These are phyloP conservation scores for Adansonia grandidieri DNA, from an alignment of 441 rosid species.

Conservation along the genomic window DNA sequence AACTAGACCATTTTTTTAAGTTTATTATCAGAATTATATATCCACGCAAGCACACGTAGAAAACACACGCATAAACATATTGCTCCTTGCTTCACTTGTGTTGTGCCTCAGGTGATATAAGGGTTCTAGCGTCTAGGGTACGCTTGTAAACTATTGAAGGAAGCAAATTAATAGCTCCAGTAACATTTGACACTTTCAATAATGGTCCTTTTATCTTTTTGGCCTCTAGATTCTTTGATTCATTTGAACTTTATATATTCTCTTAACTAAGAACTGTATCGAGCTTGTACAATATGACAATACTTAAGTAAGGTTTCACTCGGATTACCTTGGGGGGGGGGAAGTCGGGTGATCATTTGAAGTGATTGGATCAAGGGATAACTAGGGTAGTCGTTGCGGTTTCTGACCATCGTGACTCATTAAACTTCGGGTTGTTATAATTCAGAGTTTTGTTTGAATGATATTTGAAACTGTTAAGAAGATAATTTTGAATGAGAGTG, in stretches of 20 bases:
- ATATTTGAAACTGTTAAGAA: not conserved
- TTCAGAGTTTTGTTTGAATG: not conserved
- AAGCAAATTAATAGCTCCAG: conserved; percentile 6
- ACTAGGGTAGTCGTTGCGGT: not conserved
- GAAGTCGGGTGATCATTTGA: not conserved
- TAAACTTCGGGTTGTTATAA: not conserved
- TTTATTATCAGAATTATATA: too few relatives aligned
- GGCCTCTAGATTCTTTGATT: not conserved
- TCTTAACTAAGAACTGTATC: conserved; percentile 7
- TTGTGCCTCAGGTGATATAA: too few relatives aligned
- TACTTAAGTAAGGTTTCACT: not conserved
- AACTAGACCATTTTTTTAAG: too few relatives aligned
- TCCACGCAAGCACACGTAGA: too few relatives aligned
- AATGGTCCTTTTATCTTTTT: not conserved
- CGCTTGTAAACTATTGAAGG: not conserved
- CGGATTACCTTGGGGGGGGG: not conserved
- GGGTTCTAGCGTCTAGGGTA: too few relatives aligned
- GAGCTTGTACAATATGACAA: not conserved
- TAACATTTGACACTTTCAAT: not conserved
- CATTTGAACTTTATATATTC: not conserved
- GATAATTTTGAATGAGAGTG: not conserved
- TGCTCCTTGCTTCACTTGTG: too few relatives aligned
- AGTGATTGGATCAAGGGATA: not conserved
- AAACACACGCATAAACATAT: too few relatives aligned
- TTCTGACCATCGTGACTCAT: not conserved